phyloP scores from a whole-genome alignment of 352 stramenopile genomes.

The Hyphochytrium catenoides region DNA sequence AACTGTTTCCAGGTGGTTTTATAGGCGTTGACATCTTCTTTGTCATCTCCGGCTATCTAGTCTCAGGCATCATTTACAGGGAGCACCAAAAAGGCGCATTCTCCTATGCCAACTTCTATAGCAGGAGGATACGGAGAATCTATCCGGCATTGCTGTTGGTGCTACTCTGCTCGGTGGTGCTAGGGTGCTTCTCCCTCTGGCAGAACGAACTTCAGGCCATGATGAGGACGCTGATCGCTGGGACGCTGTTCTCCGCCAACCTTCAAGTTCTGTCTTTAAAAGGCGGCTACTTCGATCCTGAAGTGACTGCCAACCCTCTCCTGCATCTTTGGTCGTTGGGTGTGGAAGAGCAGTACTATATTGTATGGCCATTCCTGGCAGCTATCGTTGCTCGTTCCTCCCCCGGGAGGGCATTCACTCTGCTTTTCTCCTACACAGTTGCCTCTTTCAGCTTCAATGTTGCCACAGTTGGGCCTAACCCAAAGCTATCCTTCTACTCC shows the following conservation, averaged over 20 bases:
- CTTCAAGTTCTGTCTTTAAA: constrained; percentile 2
- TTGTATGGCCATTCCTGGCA: constrained; percentile 5
- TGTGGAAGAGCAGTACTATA: constrained; percentile 9
- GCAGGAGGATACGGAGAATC: constrained; percentile 4
- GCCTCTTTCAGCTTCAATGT: constrained; percentile 5
- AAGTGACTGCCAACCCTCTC: constrained; percentile 3
- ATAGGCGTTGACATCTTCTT: constrained; percentile 7
- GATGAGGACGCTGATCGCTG: constrained; percentile 2
- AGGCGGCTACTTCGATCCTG: constrained; percentile 2
- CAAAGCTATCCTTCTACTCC: constrained; percentile 8
- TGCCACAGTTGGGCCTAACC: neutral
- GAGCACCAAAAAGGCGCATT: constrained; percentile 3
- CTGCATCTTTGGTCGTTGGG: constrained; percentile 6
- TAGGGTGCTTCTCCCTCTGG: constrained; percentile 2
- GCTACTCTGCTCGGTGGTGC: constrained; percentile 1
- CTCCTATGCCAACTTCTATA: constrained; percentile 7
- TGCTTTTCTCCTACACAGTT: neutral
- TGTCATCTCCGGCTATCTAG: constrained; percentile 6
- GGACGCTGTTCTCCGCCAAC: constrained; percentile 4
- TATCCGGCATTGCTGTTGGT: constrained; percentile 4
- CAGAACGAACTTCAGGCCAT: constrained; percentile 1
- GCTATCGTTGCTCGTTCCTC: neutral
- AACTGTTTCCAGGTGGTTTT: constrained; percentile 2
- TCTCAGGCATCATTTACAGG: constrained; percentile 6
- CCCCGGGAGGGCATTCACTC: neutral